These are phyloP conservation scores for Zygoascus meyerae DNA, from an alignment of 1,139 yeast genomes.

Conservation along the genomic window DNA sequence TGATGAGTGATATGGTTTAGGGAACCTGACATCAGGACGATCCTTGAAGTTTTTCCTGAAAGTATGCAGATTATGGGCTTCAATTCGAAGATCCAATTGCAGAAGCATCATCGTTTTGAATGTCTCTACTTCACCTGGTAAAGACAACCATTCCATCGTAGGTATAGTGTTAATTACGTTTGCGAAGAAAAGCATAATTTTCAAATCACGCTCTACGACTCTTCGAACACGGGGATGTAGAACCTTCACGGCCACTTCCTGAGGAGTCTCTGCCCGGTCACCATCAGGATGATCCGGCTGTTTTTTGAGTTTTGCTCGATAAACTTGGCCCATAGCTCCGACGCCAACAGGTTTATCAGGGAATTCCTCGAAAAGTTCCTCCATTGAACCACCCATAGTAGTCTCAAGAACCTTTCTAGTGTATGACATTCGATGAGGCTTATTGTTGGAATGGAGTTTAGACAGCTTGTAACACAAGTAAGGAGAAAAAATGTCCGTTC, in stretches of 20 bases:
- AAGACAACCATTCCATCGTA: conserved; percentile 94
- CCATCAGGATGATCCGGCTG: conserved; percentile 12
- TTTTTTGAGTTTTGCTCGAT: conserved; percentile 56
- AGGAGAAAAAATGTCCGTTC: conserved; percentile 85
- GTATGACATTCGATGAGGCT: conserved; percentile 57
- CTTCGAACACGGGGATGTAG: conserved; percentile 79
- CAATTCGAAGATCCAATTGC: conserved; percentile 85
- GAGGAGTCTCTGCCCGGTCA: too few relatives aligned
- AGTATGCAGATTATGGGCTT: conserved; percentile 68
- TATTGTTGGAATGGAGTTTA: conserved; percentile 74
- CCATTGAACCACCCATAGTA: conserved; percentile 41
- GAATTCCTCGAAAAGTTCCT: conserved; percentile 79
- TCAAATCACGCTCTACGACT: conserved; percentile 71
- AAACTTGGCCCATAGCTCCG: conserved; percentile 97
- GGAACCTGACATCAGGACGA: conserved; percentile 64
- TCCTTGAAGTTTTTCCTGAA: conserved; percentile 60
- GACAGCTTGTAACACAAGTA: conserved; percentile 76
- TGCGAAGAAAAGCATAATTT: conserved; percentile 80
- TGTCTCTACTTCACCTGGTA: conserved; percentile 91
- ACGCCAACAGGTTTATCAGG: conserved; percentile 76
- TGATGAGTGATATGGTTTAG: conserved; percentile 70
- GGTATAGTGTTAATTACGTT: conserved; percentile 62
- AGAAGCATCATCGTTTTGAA: conserved; percentile 79
- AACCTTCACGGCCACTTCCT: conserved; percentile 71
- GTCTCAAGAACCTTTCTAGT: conserved; percentile 50